Evolutionary conservation across 2,329 filamentous ascomycete species (phyloP).

Genomic region (Chaetomiaceae sp.): DNA sequence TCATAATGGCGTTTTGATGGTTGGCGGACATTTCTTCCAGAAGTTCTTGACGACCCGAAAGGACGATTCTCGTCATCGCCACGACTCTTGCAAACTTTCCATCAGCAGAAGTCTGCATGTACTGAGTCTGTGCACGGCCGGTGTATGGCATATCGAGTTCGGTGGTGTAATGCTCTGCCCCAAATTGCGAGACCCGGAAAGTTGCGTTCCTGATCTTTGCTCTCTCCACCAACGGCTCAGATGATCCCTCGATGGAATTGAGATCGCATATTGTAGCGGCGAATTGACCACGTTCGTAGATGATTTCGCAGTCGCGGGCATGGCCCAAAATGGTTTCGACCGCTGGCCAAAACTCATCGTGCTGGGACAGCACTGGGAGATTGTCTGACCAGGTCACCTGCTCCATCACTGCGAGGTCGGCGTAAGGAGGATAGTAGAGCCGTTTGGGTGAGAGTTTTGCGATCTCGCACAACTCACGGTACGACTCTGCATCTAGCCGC

Average conservation of each 20-base stretch:
- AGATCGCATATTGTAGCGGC: neutral
- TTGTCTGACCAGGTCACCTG: slow-evolving; percentile 35
- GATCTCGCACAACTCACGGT: slow-evolving; percentile 33
- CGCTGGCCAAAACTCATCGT: slow-evolving; percentile 34
- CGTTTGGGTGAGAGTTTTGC: slow-evolving; percentile 37
- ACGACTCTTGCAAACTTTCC: neutral
- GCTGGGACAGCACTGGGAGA: slow-evolving; percentile 39
- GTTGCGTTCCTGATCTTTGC: slow-evolving; percentile 37
- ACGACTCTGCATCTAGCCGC: slow-evolving; percentile 31
- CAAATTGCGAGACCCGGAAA: slow-evolving; percentile 25
- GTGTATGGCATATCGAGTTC: slow-evolving; percentile 7
- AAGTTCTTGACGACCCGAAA: neutral
- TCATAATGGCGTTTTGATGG: neutral
- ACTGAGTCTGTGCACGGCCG: neutral
- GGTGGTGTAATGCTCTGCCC: slow-evolving; percentile 21
- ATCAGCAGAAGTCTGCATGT: no score
- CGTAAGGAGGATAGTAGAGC: slow-evolving; percentile 37
- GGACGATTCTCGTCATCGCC: neutral
- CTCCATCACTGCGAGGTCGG: slow-evolving; percentile 40
- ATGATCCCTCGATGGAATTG: neutral
- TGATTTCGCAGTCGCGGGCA: slow-evolving; percentile 6
- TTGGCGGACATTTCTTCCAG: neutral
- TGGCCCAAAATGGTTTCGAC: slow-evolving; percentile 32
- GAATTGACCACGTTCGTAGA: neutral
- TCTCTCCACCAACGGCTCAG: slow-evolving; percentile 13